Base-by-base conservation (phyloP, 176 grass and related monocot genomes). In the Neostapfia colusana region DNA sequence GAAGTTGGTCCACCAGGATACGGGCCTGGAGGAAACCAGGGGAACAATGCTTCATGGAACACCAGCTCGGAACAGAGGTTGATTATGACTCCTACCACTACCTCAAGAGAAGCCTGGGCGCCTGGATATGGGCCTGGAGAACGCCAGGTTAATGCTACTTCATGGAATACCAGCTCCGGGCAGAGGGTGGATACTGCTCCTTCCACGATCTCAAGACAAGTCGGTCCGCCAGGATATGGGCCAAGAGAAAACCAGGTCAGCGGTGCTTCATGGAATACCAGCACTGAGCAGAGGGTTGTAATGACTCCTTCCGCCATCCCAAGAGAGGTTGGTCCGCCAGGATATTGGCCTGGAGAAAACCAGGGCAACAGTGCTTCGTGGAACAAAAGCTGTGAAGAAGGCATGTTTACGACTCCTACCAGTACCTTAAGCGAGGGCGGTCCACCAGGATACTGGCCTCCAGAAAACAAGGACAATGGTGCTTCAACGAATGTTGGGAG, bases 1-100 rank as follows among this genome's bases (percentile, higher is more conserved):
- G 56, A 79, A 70, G 62, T 46, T 51, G 75, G 45, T 70, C 61
- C 58, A 34, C 62, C 80, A 69, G 73, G 78, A 74, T 50, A 38
- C 48, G 63, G n/a, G 42, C 64, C 62, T 42, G 44, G 68, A 67
- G 74, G 69, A 53, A 74, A 55, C 62, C 67, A 67, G 41, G n/a
- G 31, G 18, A 78, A 10, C 74, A 62, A 18, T 67, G 42, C 42
- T 40, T 65, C 21, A 3, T 73, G 48, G 40, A 72, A 48, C 62
- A 76, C 51, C 48, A 65, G 38, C 70, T 64, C 11, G 1, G 56
- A 64, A 65, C 49, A 41, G 11, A 46, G 54, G 31, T 17, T 65
- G 4, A 40, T 57, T 58, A 44, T 0, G 38, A 80, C 44, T 65
- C 63, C 81, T 69, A 13, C 1, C 45, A 49, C 38, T 35, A 44